Percentiles rank a stretch among this genome's conserved stretches.
Conservation (phyloP, 768 basidiomycete genomes). For the Termitomyces sp. region DNA sequence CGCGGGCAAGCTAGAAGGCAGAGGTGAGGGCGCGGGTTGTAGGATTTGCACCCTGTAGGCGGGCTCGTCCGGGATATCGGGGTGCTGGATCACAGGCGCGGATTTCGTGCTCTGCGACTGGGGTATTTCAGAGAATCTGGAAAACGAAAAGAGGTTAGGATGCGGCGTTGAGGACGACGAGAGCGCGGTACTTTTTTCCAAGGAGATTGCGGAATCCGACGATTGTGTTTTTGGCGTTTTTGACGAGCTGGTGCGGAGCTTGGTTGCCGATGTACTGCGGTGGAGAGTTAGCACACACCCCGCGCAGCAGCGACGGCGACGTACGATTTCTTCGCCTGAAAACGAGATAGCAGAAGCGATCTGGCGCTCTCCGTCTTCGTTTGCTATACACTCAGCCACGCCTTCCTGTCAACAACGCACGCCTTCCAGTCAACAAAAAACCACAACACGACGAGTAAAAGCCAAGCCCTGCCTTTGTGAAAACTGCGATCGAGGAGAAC, state of each 20-base stretch:
- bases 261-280: slow-evolving; percentile 91
- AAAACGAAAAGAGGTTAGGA: neutral
- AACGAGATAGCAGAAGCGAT: slow-evolving; percentile 94
- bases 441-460: neutral
- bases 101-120: slow-evolving; percentile 49
- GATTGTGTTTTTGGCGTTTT: slow-evolving; percentile 92
- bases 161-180: too few species aligned
- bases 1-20: slow-evolving; percentile 37
- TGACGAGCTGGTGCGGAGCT: slow-evolving; percentile 90
- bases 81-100: slow-evolving; percentile 75
- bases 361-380: slow-evolving; percentile 97
- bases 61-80: slow-evolving; percentile 61
- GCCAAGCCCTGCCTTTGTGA: slow-evolving; percentile 71
- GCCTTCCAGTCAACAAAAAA: neutral
- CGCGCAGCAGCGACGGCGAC: neutral
- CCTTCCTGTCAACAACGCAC: slow-evolving; percentile 56
- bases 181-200: slow-evolving; percentile 56
- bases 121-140: slow-evolving; percentile 72
- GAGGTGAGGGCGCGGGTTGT: slow-evolving; percentile 69
- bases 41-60: slow-evolving; percentile 84
- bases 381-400: slow-evolving; percentile 91
- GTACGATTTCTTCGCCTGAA: slow-evolving; percentile 83
- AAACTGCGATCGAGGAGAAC: slow-evolving; percentile 91
- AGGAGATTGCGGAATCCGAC: slow-evolving; percentile 91
- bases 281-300: neutral